Base-by-base conservation (phyloP, 176 grass and related monocot species). In the Otatea glauca region DNA sequence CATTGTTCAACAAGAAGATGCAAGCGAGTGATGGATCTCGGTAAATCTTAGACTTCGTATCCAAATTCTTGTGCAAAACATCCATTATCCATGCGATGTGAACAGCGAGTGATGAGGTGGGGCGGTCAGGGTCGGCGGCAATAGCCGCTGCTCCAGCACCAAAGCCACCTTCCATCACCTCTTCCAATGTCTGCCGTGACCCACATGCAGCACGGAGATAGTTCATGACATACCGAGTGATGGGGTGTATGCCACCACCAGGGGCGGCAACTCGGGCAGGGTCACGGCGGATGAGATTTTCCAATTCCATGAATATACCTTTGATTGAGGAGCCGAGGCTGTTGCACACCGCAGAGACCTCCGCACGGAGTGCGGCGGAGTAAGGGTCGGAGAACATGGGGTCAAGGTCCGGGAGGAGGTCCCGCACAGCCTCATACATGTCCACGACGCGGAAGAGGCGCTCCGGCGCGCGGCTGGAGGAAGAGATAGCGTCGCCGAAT, bases 21-120 rank as follows among this genome's bases (percentile, higher is more conserved):
- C 74, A 94, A 66, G 93, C 88, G 60, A 98, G 91, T 16, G 96
- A 78, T 0, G 86, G 88, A 48, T 98, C 91, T 39, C 81, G 85
- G 24, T 98, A 96, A 68, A 94, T 84, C 88, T 96, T 94, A 9
- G 96, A 95, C 48, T 98, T 98, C 14, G 86, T 85, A 65, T 98
- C 96, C 48, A 98, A 50, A 69, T 98, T 98, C 62, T 90, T 92
- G 55, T 96, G 91, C 65, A 98, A 87, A 59, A 98, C 96, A 78
- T 98, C 96, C 96, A 98, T 98, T 86, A 98, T 98, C 96, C 96
- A 98, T 2, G 91, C 89, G 67, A 98, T 90, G 53, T 98, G 93
- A 77, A 98, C 90, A 1, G 96, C 91, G 14, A 98, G 80, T 14
- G 92, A 92, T 5, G 96, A 98, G 51, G 96, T 93, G 8, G 89